Percentiles rank a stretch among this genome's conserved stretches.
phyloP scores from a whole-genome alignment of 768 basidiomycete species.

The Chiua virens region DNA sequence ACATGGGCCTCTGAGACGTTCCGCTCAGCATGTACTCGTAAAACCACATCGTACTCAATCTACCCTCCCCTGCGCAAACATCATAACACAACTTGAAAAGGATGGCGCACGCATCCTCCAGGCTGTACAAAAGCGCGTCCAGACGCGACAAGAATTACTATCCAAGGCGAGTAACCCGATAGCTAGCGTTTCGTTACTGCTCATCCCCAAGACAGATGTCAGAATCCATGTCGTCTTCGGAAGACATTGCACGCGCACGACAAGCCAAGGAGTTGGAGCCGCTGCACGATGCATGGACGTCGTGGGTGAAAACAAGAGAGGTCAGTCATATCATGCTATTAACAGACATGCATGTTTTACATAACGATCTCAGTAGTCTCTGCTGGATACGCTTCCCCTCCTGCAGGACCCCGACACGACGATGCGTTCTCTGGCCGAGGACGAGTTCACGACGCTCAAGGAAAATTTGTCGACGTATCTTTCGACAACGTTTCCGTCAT shows the following conservation, averaged over 20 bases:
- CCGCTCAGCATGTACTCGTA: constrained; percentile 8
- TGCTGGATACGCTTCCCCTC: constrained; percentile 60
- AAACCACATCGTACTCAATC: constrained; percentile 10
- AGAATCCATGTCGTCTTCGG: constrained; percentile 50
- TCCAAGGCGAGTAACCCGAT: constrained; percentile 39
- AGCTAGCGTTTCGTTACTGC: not conserved
- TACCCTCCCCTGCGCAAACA: constrained; percentile 8
- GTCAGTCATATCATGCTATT: constrained; percentile 39
- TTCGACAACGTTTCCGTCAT: constrained; percentile 55
- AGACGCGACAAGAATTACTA: constrained; percentile 46
- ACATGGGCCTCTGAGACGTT: constrained; percentile 15
- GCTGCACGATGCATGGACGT: constrained; percentile 65
- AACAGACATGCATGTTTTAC: not conserved
- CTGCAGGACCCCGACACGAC: constrained; percentile 72
- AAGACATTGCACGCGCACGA: constrained; percentile 59
- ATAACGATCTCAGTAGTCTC: constrained; percentile 48
- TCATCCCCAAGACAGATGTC: constrained; percentile 41
- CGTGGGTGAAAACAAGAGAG: constrained; percentile 55
- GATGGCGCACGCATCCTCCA: constrained; percentile 54
- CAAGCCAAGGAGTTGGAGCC: constrained; percentile 69
- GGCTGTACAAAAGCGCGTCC: constrained; percentile 53
- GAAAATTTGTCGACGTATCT: constrained; percentile 27
- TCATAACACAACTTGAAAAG: constrained; percentile 31
- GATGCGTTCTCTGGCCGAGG: constrained; percentile 71
- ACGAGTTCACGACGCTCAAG: constrained; percentile 58